phyloP scores from a whole-genome alignment of 495 filamentous ascomycete species.

The Penicillium canescens region DNA sequence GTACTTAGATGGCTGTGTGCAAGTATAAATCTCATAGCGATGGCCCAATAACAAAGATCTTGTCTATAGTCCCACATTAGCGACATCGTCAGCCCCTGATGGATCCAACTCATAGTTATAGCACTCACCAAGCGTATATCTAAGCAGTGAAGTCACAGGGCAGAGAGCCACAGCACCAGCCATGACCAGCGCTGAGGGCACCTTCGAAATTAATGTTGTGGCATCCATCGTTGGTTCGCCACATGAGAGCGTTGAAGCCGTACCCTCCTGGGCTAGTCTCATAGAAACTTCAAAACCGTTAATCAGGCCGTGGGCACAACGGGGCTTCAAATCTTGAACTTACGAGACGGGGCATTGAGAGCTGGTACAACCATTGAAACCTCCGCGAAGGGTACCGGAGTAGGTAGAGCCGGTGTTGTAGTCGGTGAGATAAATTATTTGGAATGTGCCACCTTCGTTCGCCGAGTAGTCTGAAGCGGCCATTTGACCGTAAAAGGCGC shows the following conservation, averaged over 20 bases:
- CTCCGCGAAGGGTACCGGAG: conserved; percentile 5
- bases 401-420: conserved; percentile 10
- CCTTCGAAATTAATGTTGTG: conserved; percentile 16
- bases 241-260: conserved; percentile 2
- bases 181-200: conserved; percentile 6
- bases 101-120: too few relatives aligned
- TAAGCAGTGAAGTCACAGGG: conserved; percentile 14
- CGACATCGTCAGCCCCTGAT: too few relatives aligned
- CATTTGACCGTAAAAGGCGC: conserved; percentile 12
- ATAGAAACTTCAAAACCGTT: conserved; percentile 1
- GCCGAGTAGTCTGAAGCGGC: neutral
- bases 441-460: conserved; percentile 3
- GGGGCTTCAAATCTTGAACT: neutral
- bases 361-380: conserved; percentile 5
- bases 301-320: neutral
- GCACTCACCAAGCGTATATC: too few relatives aligned
- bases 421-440: conserved; percentile 9
- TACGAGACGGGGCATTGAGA: conserved; percentile 2
- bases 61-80: too few relatives aligned
- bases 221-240: conserved; percentile 13
- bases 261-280: conserved; percentile 10
- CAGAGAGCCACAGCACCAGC: conserved; percentile 14
- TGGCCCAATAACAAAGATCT: too few relatives aligned
- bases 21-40: too few relatives aligned
- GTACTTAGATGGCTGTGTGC: too few relatives aligned